Base-by-base conservation (phyloP, 139 green algal species). In the Chlorella sp. region DNA sequence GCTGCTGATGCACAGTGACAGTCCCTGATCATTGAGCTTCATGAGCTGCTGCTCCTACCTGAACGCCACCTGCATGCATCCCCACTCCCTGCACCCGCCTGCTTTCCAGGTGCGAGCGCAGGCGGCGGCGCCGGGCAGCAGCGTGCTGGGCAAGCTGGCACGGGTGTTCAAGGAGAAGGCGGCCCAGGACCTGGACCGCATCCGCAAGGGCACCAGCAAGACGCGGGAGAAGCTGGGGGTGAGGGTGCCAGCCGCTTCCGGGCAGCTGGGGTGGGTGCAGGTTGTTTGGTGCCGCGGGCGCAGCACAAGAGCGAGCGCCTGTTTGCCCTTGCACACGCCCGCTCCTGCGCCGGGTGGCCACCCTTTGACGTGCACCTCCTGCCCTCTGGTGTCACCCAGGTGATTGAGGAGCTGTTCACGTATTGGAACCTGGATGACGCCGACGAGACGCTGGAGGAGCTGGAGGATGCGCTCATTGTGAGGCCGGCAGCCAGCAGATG, bases 391-490 rank as follows among this genome's bases (percentile, higher is more conserved):
- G n/a, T n/a, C 44, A 0, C 16, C 25, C 87, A 97, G 94, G 87
- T 99, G 11, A 93, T 99, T 41, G 97, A 99, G 32, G 97, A 99
- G 91, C 90, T 99, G 38, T 89, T 99, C 16, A 88, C 93, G 1
- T 96, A 98, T 75, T 99, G 96, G 97, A 98, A 87, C 23, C 83
- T 99, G 57, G 96, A 98, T 62, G 95, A 98, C 63, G 94, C 94
- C 38, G 97, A 99, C 36, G 89, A 93, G 69, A 94, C 90, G 1
- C 90, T 99, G 74, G 97, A 99, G 87, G 96, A 98, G 89, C 92
- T 99, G 63, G 97, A 99, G 85, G 97, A 99, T 62, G 92, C 89
- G 11, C 92, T 99, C 55, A 97, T 98, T 89, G 93, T 96, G 83
- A 88, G 92, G 57, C 44, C 6, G 15, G 26, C 51, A 34, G 17